These are phyloP conservation scores for Fusarium nisikadoi DNA, from an alignment of 2,329 filamentous ascomycete species.

Conservation along the genomic window DNA sequence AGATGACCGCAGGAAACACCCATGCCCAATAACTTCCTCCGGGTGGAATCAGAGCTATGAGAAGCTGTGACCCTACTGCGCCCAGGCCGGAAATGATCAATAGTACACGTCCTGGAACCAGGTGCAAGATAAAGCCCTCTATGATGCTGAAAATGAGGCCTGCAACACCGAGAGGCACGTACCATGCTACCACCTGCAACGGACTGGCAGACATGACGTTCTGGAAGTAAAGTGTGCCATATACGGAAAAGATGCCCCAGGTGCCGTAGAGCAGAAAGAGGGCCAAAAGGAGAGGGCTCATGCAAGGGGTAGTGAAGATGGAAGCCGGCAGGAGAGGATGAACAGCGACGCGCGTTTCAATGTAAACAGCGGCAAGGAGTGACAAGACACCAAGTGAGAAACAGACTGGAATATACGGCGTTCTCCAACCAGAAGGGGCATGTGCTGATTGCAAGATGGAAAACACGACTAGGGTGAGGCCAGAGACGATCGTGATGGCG, in stretches of 20 bases:
- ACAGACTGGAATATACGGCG: too few species aligned
- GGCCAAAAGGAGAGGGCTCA: neutral
- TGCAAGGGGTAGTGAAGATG: neutral
- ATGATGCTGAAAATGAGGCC: neutral
- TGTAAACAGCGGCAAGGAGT: neutral
- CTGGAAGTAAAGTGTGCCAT: neutral
- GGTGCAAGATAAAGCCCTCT: neutral
- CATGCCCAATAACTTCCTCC: neutral
- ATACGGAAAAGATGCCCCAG: neutral
- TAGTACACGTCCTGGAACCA: neutral
- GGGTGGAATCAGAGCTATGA: neutral
- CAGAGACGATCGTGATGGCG: too few species aligned
- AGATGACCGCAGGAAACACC: neutral
- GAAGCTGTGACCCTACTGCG: neutral
- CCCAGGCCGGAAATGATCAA: neutral
- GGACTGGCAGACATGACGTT: neutral
- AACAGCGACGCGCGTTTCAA: neutral
- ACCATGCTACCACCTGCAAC: neutral
- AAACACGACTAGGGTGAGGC: too few species aligned
- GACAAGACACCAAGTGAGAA: neutral
- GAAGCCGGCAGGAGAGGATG: neutral
- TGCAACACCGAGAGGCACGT: neutral
- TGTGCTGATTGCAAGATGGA: too few species aligned
- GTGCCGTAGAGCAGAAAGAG: neutral
- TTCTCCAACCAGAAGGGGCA: too few species aligned